Base-by-base conservation (phyloP, 23 red algal species). In the Gracilaria domingensis region DNA sequence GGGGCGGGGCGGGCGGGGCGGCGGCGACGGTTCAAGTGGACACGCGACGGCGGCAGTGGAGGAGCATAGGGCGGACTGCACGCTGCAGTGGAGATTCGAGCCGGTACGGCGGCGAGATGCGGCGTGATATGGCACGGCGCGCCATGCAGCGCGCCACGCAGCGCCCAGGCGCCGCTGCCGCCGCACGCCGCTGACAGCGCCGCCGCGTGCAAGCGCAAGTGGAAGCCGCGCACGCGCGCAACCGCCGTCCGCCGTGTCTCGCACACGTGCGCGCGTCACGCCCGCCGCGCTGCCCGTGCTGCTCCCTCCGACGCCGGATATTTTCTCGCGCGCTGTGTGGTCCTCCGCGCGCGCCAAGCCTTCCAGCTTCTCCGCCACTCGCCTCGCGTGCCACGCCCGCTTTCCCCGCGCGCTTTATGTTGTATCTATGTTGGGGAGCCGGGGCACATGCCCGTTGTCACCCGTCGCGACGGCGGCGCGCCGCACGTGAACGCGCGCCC, bases 121-220 rank as follows among this genome's bases (percentile, higher is more conserved):
- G 77, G 38, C 38, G 77, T 58, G 77, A 81, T 81, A 81, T 81
- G 44, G 28, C 49, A 36, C 77, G 77, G 77, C 44, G 77, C 62
- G 33, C 62, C 28, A 29, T 67, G 2, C 62, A 67, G 62, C 62
- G 17, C 62, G 62, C 26, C 62, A 36, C 28, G 62, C 62, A 36
- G 62, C 62, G 51, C 18, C 18, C 9, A 20, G 18, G 24, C 62
- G 62, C 62, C 2, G 42, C 42, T 45, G 42, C 42, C 42, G 11
- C 42, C 6, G 51, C 51, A 16, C 1, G 51, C 18, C 51, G 51
- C 51, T 55, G 51, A 55, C 51, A 55, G 51, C 51, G 51, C 17
- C 8, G 8, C 8, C 51, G 42, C 42, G 42, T 45, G 42, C 42
- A 45, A 45, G 62, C 62, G 5, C 62, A 29, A 67, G 62, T 67